Conservation (phyloP, 1,284 basidiomycete species). For the Inonotus obliquus region DNA sequence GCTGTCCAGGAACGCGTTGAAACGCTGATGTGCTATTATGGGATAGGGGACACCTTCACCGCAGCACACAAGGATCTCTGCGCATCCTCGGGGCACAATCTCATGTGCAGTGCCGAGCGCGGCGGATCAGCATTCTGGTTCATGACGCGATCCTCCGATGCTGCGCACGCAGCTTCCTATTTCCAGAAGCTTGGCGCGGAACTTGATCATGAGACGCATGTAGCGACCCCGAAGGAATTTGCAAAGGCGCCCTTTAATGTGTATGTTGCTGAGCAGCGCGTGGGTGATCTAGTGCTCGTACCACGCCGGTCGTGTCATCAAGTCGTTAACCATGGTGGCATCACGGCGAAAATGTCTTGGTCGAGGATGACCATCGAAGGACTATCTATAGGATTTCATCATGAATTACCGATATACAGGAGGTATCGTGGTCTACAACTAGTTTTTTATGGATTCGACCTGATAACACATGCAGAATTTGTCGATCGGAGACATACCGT, state of each 20-base stretch:
- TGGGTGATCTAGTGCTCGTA: constrained; percentile 75
- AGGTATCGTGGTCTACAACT: constrained; percentile 38
- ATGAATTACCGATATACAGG: constrained; percentile 71
- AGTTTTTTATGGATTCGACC: constrained; percentile 9
- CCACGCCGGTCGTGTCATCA: constrained; percentile 75
- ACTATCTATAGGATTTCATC: constrained; percentile 50
- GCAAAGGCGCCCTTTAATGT: constrained; percentile 57
- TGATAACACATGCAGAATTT: constrained; percentile 40
- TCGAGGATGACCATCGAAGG: constrained; percentile 70
- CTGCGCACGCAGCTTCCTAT: constrained; percentile 47
- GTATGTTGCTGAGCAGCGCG: constrained; percentile 61
- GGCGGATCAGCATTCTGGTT: constrained; percentile 75
- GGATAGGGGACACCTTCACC: constrained; percentile 71
- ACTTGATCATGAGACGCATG: constrained; percentile 66
- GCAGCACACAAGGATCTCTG: constrained; percentile 78
- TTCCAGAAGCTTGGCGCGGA: constrained; percentile 57
- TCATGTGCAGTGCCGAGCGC: constrained; percentile 73
- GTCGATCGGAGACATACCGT: constrained; percentile 68
- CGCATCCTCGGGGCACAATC: constrained; percentile 73
- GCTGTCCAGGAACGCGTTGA: constrained; percentile 50
- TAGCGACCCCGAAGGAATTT: constrained; percentile 59
- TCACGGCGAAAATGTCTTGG: constrained; percentile 77
- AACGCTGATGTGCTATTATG: constrained; percentile 76
- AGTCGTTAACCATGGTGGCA: constrained; percentile 69
- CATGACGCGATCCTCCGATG: constrained; percentile 60